Percentiles rank a stretch among this genome's conserved stretches.
These are phyloP conservation scores for Sequoia sempervirens DNA, from an alignment of 75 land plant genomes.

Conservation along the genomic window DNA sequence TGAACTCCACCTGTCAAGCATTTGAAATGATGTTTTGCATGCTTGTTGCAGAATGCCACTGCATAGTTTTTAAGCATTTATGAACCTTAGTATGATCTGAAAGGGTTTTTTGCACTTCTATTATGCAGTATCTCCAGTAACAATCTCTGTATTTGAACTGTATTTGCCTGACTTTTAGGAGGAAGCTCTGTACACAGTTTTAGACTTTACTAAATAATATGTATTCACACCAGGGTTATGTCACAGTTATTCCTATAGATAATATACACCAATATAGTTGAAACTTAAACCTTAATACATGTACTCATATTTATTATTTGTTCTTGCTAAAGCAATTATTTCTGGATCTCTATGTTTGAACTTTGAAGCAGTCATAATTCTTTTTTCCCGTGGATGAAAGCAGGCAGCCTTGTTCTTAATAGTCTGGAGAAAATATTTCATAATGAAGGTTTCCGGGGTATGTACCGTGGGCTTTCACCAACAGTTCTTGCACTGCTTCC, in stretches of 20 bases:
- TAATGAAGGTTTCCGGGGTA: slow-evolving; percentile 82
- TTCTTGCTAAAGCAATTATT: not conserved
- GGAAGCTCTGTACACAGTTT: not conserved
- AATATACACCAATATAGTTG: not conserved
- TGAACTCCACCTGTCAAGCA: not conserved
- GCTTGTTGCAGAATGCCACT: not conserved
- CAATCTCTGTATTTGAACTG: not conserved
- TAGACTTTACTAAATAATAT: not conserved
- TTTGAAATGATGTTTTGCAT: not conserved
- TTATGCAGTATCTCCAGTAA: not conserved
- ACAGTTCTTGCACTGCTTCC: slow-evolving; percentile 91
- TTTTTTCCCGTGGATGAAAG: slow-evolving; percentile 4
- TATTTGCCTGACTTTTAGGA: not conserved
- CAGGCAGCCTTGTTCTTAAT: slow-evolving; percentile 75
- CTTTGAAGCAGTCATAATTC: not conserved
- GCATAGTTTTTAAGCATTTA: not conserved
- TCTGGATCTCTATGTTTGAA: not conserved
- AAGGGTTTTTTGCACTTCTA: not conserved
- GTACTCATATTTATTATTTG: not conserved
- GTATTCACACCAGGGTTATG: not conserved
- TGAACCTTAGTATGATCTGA: not conserved
- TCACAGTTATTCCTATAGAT: not conserved
- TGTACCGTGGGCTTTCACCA: slow-evolving; percentile 93
- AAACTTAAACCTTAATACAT: not conserved
- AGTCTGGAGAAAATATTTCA: slow-evolving; percentile 74